Evolutionary conservation across 2,329 filamentous ascomycete genomes (phyloP).

Genomic region (Verticillium nubilum): DNA sequence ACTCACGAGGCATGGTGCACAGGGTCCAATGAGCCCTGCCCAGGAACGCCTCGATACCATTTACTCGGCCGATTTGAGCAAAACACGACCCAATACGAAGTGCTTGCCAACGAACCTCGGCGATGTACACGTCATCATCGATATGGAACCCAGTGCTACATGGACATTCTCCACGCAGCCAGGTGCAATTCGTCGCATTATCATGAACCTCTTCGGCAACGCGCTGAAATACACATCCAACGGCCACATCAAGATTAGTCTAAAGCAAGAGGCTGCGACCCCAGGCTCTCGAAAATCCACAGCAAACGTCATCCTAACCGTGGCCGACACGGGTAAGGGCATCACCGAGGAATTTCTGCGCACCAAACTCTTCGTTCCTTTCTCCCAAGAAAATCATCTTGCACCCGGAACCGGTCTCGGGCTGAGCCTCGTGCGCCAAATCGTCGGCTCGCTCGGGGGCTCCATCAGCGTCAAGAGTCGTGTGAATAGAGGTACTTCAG

Average conservation of each 20-base stretch:
- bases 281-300: constrained; percentile 13
- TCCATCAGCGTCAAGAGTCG: constrained; percentile 49
- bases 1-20: constrained; percentile 22
- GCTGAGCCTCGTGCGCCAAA: constrained; percentile 51
- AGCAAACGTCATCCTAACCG: constrained; percentile 29
- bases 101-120: constrained; percentile 15
- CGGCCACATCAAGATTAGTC: constrained; percentile 34
- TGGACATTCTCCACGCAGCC: constrained; percentile 52
- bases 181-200: constrained; percentile 42
- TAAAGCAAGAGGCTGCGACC: constrained; percentile 15
- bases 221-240: constrained; percentile 46
- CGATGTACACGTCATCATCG: constrained; percentile 35
- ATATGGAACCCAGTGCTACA: constrained; percentile 36
- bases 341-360: constrained; percentile 55
- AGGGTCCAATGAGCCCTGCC: constrained; percentile 8
- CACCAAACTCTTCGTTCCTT: constrained; percentile 53
- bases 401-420: constrained; percentile 55
- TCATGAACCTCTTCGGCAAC: constrained; percentile 51
- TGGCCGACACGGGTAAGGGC: constrained; percentile 57
- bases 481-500: constrained; percentile 45
- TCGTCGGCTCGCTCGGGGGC: constrained; percentile 51
- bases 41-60: constrained; percentile 12
- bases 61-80: constrained; percentile 6
- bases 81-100: constrained; percentile 2
- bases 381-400: constrained; percentile 54